These are phyloP conservation scores for Solanum pennellii DNA, from an alignment of 257 asterid genomes.

Conservation along the genomic window DNA sequence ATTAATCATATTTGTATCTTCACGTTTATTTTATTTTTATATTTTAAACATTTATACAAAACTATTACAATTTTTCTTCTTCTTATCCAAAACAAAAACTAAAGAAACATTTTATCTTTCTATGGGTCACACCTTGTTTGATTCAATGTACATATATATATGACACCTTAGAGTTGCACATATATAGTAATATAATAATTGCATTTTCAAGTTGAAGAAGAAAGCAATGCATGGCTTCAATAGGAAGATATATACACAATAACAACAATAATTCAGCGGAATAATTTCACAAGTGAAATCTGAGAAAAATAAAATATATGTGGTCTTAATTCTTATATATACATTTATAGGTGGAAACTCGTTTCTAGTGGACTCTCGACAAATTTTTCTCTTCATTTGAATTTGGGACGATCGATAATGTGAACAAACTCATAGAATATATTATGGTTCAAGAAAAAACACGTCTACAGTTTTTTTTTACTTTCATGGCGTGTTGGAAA, in stretches of 20 bases:
- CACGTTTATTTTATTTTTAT: not conserved
- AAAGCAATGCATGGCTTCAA: not conserved
- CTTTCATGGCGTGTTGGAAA: not conserved
- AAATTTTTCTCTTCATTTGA: accelerated
- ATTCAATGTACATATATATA: not conserved
- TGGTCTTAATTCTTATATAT: no score
- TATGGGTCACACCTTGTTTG: not conserved
- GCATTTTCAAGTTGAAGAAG: not conserved
- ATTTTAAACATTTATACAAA: not conserved
- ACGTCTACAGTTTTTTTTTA: not conserved
- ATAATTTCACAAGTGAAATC: not conserved
- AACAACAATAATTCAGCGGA: not conserved
- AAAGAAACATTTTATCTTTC: not conserved
- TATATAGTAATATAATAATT: not conserved
- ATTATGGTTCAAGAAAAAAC: not conserved
- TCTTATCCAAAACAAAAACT: not conserved
- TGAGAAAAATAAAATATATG: not conserved
- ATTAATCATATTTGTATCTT: not conserved
- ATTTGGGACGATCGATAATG: not conserved
- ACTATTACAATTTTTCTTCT: not conserved
- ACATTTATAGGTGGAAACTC: accelerated
- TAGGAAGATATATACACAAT: not conserved
- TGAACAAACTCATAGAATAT: not conserved
- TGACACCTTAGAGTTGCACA: not conserved
- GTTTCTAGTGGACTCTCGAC: not conserved